Conservation (phyloP, 768 basidiomycete genomes). For the Boletus reticulatus region DNA sequence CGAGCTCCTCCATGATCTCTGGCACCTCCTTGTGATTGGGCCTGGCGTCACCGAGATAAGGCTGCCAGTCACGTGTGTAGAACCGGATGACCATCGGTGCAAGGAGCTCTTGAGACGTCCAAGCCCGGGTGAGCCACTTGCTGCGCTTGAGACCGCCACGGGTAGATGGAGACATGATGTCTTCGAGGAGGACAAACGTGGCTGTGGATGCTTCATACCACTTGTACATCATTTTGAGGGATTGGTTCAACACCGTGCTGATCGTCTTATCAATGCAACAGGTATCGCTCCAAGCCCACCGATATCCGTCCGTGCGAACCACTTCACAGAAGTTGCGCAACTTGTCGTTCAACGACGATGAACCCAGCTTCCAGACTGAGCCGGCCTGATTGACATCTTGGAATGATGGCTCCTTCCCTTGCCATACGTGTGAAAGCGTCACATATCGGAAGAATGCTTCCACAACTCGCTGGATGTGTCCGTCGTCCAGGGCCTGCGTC, state of each 20-base stretch:
- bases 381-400: background rate
- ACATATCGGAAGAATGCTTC: constrained; percentile 4
- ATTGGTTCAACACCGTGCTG: too few relatives aligned
- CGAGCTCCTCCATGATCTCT: constrained; percentile 1
- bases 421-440: constrained; percentile 6
- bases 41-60: background rate
- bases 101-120: constrained; percentile 13
- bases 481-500: too few relatives aligned
- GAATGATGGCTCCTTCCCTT: background rate
- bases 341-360: background rate
- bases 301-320: too few relatives aligned
- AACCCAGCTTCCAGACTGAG: background rate
- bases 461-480: background rate
- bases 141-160: background rate
- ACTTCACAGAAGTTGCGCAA: too few relatives aligned
- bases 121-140: constrained; percentile 9
- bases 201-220: too few relatives aligned
- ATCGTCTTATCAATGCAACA: too few relatives aligned
- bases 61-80: background rate
- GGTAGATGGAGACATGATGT: background rate
- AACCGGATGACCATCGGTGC: constrained; percentile 7
- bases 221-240: too few relatives aligned
- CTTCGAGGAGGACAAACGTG: background rate
- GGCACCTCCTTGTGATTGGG: constrained; percentile 5
- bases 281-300: too few relatives aligned